These are phyloP conservation scores for Limnomonas spitsbergensis DNA, from an alignment of 139 green algal species.

Conservation along the genomic window DNA sequence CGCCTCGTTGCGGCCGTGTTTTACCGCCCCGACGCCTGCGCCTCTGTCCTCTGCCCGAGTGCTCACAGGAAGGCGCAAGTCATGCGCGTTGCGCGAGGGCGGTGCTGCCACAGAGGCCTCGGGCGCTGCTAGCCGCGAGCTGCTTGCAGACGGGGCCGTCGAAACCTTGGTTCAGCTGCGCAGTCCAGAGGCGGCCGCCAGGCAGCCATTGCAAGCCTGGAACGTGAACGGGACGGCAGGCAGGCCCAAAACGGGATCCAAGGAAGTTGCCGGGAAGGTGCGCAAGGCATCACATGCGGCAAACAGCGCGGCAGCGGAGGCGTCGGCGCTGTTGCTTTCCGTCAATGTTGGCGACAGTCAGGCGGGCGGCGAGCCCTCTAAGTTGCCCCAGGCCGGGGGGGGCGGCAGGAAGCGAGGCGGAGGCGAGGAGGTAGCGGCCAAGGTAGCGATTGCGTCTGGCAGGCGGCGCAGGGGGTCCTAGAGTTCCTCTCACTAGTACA, in stretches of 20 bases:
- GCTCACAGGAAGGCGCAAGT: neutral
- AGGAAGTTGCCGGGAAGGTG: neutral
- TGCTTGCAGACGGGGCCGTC: neutral
- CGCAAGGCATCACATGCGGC: neutral
- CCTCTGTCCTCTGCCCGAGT: neutral
- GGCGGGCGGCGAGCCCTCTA: too few species aligned
- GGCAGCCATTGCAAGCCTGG: neutral
- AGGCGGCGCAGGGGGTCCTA: too few species aligned
- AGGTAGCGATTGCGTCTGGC: too few species aligned
- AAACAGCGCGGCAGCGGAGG: neutral
- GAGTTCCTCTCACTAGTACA: too few species aligned
- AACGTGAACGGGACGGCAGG: neutral
- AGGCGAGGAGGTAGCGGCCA: too few species aligned
- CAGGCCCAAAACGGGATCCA: neutral
- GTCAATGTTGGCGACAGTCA: too few species aligned
- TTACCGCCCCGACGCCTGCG: neutral
- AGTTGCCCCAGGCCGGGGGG: too few species aligned
- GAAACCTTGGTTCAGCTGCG: neutral
- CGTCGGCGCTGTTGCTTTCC: neutral
- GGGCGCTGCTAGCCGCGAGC: neutral
- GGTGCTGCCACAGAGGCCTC: neutral
- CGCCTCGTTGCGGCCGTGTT: neutral
- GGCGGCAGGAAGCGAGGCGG: too few species aligned
- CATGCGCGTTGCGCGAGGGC: too few species aligned
- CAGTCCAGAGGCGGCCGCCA: neutral